Evolutionary conservation across 192 early-diverging fungal genomes (phyloP), one percentile per base, ranked within the genome.

Genomic region (Diversispora epigaea): DNA sequence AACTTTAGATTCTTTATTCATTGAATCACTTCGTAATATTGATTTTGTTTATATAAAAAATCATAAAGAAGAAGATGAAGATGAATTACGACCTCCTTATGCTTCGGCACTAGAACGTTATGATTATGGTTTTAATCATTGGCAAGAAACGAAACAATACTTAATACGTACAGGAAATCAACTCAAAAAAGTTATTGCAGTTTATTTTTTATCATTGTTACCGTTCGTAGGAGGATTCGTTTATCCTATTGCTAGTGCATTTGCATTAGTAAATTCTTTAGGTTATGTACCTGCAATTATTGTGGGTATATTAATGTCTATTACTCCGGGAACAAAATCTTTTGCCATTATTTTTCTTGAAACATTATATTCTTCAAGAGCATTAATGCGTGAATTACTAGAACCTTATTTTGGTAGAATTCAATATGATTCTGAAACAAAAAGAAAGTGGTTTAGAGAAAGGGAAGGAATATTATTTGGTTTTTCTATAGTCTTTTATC

Each of bases 331-430:
- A 14, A 80, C 82, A 44, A 80, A 83, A 76, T 71, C 71, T 22
- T 61, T 83, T 58, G 77, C 82, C 5, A 72, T 80, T 11, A 60
- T 83, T 32, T 83, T 83, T 76, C 68, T 89, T 15, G 79, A 84
- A 62, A 82, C 81, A 2, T 82, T 87, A 61, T 79, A 87, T 75
- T 83, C 80, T 25, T 84, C 84, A 75, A 78, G 87, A 43, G 73
- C 82, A 2, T 70, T 89, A 52, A 88, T 82, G 62, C 82, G 88
- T 17, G 88, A 89, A 78, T 71, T 89, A 17, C 54, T 89, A 46
- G 88, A 88, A 47, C 88, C 88, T n/a, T 89, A 88, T 77, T 89
- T 89, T 78, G 79, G 80, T 39, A 68, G 87, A 21, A 76, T 87
- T 64, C 71, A 78, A 1, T 81, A 88, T 80, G 77, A 67, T 15